Base-by-base conservation (phyloP, 2,329 filamentous ascomycete genomes). In the Venturia carpophila region DNA sequence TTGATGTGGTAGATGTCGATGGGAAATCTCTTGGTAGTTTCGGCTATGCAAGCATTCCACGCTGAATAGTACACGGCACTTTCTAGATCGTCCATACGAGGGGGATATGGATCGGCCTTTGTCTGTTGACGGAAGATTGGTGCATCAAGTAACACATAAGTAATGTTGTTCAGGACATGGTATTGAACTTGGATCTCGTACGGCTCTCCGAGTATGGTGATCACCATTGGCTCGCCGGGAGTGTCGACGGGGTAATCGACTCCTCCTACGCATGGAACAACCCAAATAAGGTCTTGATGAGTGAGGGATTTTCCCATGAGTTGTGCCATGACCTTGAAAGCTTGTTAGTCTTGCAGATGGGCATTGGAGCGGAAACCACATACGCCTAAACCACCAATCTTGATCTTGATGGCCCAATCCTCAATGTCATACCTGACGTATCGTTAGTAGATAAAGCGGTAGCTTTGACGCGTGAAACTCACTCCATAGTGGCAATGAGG, bases 1-100 rank as follows among this genome's bases (percentile, higher is more conserved):
- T 87, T 87, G 72, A 87, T 84, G 70, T 87, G 85, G 71, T 87
- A 87, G 21, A 87, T 71, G 69, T 87, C 83, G 66, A 86, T 77
- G 0, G 82, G 79, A 71, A 89, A 89, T 19, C 86, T 81, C 65
- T 81, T 80, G 68, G 87, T 82, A 1, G 84, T 76, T 69, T 86
- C 80, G 9, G 86, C 84, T 69, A 89, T 87, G 71, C 86, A 89
- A 72, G 85, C 83, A 68, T 89, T 89, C 86, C 86, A 89, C 2
- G 84, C 85, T 2, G 84, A 87, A 71, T 88, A 88, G 74, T 87
- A 87, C 61, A 89, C 83, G 11, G 86, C 86, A 67, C 81, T 85
- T 67, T 87, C 84, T 64, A 88, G 77, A 70, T 89, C 86, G 71
- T 89, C 86, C 86, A 89, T 89, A 42, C 86, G 82, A 47, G 84